phyloP scores from a whole-genome alignment of 179 eudicot species.

The Carnegiea gigantea region DNA sequence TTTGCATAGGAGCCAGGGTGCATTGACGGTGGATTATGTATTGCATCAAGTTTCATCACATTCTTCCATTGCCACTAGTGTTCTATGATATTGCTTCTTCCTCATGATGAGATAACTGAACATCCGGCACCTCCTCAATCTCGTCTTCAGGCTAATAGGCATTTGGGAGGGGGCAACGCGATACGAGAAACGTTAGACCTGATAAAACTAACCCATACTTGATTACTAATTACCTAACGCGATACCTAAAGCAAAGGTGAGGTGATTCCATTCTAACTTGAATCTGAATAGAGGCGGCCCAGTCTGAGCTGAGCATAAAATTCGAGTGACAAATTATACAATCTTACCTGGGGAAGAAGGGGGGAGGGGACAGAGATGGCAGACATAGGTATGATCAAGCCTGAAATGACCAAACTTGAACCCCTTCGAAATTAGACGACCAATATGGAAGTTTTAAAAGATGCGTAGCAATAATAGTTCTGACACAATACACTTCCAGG shows the following conservation, averaged over 20 bases:
- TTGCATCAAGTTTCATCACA: slow-evolving; percentile 11
- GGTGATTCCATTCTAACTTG: too few species aligned
- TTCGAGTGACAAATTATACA: too few species aligned
- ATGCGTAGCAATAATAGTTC: not conserved
- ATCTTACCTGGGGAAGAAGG: too few species aligned
- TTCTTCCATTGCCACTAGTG: not conserved
- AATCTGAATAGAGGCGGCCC: too few species aligned
- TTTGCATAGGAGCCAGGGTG: not conserved
- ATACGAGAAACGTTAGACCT: too few species aligned
- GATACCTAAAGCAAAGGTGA: too few species aligned
- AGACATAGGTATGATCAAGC: too few species aligned
- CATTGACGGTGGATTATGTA: not conserved
- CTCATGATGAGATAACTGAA: slow-evolving; percentile 32
- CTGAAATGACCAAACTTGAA: too few species aligned
- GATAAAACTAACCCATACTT: too few species aligned
- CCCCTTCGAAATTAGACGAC: not conserved
- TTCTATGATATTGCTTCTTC: slow-evolving; percentile 19
- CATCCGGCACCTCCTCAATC: slow-evolving; percentile 76
- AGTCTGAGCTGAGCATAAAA: too few species aligned
- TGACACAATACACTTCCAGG: not conserved
- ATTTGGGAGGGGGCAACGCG: not conserved
- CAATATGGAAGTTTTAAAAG: not conserved
- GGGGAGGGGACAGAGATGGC: too few species aligned
- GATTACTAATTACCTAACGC: too few species aligned
- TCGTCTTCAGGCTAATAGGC: slow-evolving; percentile 65